These are phyloP conservation scores for Arabidopsis hybrid DNA, from an alignment of 441 rosid genomes.

Conservation along the genomic window DNA sequence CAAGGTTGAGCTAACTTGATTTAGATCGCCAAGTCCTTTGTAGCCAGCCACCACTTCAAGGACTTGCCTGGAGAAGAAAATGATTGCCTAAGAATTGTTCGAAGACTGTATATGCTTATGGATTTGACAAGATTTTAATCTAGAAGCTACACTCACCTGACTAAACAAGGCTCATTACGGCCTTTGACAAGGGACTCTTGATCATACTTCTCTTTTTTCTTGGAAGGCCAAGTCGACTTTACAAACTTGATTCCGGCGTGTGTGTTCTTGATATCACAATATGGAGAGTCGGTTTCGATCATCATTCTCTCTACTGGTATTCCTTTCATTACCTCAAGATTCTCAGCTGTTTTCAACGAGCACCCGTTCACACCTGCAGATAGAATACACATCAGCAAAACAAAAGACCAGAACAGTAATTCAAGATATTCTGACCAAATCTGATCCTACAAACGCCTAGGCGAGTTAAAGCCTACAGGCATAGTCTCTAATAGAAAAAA, in stretches of 20 bases:
- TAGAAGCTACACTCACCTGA: conserved; percentile 62
- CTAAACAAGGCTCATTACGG: conserved; percentile 94
- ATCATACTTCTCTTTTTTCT: conserved; percentile 93
- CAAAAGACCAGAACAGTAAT: background rate
- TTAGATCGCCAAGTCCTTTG: conserved; percentile 70
- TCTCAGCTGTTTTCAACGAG: conserved; percentile 82
- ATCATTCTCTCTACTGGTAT: conserved; percentile 90
- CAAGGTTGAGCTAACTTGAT: conserved; percentile 69
- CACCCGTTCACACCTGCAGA: conserved; percentile 91
- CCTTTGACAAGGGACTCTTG: conserved; percentile 79
- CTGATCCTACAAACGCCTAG: background rate
- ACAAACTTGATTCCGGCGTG: conserved; percentile 79
- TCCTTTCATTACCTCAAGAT: conserved; percentile 76
- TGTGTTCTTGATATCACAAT: conserved; percentile 87
- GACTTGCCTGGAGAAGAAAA: conserved; percentile 72
- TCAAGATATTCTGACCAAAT: background rate
- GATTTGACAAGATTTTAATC: conserved; percentile 2
- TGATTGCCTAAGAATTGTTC: background rate
- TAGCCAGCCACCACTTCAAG: conserved; percentile 94
- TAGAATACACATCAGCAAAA: conserved; percentile 23
- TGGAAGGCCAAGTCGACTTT: conserved; percentile 82
- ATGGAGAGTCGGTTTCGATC: conserved; percentile 99
- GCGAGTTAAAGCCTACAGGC: background rate
- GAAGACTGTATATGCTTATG: background rate
- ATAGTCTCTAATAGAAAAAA: background rate